Conservation (phyloP, 306 rosid genomes). For the Pyrus pyrifolia region DNA sequence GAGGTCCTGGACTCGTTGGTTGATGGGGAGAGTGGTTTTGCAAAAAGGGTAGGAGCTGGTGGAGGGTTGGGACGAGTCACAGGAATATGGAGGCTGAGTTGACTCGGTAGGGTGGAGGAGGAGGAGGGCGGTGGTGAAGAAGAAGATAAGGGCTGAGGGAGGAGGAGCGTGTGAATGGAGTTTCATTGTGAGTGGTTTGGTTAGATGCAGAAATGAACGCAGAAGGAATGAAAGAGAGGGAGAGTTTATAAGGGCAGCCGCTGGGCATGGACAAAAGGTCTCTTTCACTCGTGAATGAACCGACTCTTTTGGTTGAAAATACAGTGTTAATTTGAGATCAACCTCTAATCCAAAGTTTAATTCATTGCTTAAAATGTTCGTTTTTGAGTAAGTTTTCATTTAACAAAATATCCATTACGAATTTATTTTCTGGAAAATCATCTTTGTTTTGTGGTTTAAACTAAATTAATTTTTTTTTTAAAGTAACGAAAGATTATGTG, state of each 20-base stretch:
- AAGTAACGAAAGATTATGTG: no score
- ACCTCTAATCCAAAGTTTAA: no score
- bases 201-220: not conserved
- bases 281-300: not conserved
- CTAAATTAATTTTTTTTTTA: no score
- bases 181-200: slow-evolving; percentile 15
- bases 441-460: no score
- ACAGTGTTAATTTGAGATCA: no score
- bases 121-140: not conserved
- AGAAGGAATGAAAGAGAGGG: not conserved
- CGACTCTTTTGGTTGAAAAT: not conserved
- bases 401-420: no score
- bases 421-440: no score
- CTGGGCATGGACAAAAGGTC: not conserved
- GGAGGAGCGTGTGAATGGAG: slow-evolving; percentile 1
- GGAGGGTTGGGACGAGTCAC: slow-evolving; percentile 63
- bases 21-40: slow-evolving; percentile 45
- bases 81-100: slow-evolving; percentile 55
- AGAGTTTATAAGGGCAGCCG: not conserved
- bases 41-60: slow-evolving; percentile 66
- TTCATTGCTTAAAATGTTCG: not conserved
- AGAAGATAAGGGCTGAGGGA: not conserved
- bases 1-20: slow-evolving; percentile 48
- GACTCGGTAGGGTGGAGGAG: slow-evolving; percentile 16
- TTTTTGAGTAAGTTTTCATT: no score